phyloP scores from a whole-genome alignment of 2,329 filamentous ascomycete genomes.

The Paecilomyces niveus region DNA sequence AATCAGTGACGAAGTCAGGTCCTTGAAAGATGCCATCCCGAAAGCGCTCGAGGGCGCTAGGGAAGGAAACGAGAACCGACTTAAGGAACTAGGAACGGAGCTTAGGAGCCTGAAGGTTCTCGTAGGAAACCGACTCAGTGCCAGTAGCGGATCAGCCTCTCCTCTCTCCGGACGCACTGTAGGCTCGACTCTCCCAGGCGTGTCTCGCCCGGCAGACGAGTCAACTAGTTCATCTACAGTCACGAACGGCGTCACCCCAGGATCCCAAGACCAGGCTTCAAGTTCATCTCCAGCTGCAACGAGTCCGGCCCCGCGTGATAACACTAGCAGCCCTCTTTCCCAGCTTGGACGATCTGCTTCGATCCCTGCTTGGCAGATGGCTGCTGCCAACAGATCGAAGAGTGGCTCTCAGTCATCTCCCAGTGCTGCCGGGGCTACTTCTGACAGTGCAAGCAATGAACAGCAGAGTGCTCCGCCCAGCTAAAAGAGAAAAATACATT shows the following conservation, averaged over 20 bases:
- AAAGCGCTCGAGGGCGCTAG: constrained; percentile 84
- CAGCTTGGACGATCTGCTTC: constrained; percentile 51
- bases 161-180: constrained; percentile 25
- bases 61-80: constrained; percentile 68
- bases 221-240: constrained; percentile 14
- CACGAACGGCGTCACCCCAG: constrained; percentile 20
- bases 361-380: constrained; percentile 76
- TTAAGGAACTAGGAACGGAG: constrained; percentile 80
- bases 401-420: constrained; percentile 20
- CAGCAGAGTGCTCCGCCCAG: constrained; percentile 22
- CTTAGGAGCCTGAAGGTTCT: constrained; percentile 89
- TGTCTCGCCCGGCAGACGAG: constrained; percentile 16
- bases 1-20: constrained; percentile 77
- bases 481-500: constrained; percentile 8
- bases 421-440: constrained; percentile 12
- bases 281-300: constrained; percentile 18
- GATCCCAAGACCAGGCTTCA: constrained; percentile 21
- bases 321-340: constrained; percentile 41
- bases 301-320: constrained; percentile 23
- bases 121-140: constrained; percentile 57
- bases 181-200: constrained; percentile 15
- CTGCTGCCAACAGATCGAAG: constrained; percentile 51
- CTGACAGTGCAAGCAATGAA: constrained; percentile 16
- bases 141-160: constrained; percentile 20
- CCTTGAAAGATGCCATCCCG: constrained; percentile 76